These are phyloP conservation scores for Laetiporus sulphureus DNA, from an alignment of 1,284 basidiomycete species.

Conservation along the genomic window DNA sequence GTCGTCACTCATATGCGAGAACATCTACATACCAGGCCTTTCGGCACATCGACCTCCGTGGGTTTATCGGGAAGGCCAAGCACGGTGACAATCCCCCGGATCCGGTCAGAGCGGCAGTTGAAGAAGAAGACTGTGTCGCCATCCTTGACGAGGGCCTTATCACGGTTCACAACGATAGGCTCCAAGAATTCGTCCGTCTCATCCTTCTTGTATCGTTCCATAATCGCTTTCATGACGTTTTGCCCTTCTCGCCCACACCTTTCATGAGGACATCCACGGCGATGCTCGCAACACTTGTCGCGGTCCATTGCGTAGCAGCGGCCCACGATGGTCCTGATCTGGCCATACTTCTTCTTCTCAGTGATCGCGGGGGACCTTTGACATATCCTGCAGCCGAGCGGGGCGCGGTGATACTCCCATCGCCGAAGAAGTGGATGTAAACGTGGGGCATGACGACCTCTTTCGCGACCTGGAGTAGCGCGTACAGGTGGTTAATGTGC, in stretches of 20 bases:
- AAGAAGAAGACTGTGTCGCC: slow-evolving; percentile 85
- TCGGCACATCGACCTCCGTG: slow-evolving; percentile 77
- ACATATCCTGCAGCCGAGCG: slow-evolving; percentile 69
- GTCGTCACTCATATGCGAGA: background rate
- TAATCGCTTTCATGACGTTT: slow-evolving; percentile 62
- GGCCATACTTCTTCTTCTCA: slow-evolving; percentile 66
- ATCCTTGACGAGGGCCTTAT: slow-evolving; percentile 74
- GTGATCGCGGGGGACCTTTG: slow-evolving; percentile 74
- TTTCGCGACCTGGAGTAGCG: too few relatives aligned
- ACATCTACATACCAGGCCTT: slow-evolving; percentile 35
- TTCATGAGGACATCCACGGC: slow-evolving; percentile 78
- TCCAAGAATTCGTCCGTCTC: slow-evolving; percentile 92
- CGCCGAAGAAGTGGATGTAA: too few relatives aligned
- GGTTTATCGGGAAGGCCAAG: slow-evolving; percentile 80
- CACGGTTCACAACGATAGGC: slow-evolving; percentile 82
- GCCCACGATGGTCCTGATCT: slow-evolving; percentile 77
- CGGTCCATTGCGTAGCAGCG: slow-evolving; percentile 95
- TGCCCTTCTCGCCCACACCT: slow-evolving; percentile 62
- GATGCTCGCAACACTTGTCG: slow-evolving; percentile 90
- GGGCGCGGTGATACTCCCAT: too few relatives aligned
- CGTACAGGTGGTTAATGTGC: slow-evolving; percentile 82
- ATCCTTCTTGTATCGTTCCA: slow-evolving; percentile 71
- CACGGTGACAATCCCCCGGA: slow-evolving; percentile 81
- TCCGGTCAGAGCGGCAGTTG: slow-evolving; percentile 93
- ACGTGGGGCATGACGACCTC: slow-evolving; percentile 88